Evolutionary conservation across 2,329 filamentous ascomycete species (phyloP).

Genomic region (Fusarium bactridioides): DNA sequence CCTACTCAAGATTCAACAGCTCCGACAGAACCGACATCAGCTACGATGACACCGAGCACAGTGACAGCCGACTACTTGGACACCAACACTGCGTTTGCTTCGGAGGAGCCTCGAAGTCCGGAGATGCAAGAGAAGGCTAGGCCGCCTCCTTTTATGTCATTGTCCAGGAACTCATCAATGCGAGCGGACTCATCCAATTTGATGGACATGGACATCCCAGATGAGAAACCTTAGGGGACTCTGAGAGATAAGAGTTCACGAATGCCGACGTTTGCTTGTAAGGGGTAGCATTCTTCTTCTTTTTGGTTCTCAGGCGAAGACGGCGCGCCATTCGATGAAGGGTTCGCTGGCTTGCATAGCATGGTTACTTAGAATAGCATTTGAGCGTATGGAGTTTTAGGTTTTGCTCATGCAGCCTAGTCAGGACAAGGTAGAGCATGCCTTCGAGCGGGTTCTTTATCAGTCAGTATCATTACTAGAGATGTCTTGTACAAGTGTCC

Average conservation of each 20-base stretch:
- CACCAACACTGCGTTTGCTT: neutral
- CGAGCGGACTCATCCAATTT: conserved; percentile 34
- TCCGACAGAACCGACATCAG: conserved; percentile 36
- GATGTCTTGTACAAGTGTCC: neutral
- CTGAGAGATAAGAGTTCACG: neutral
- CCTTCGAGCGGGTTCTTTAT: neutral
- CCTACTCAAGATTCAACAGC: conserved; percentile 16
- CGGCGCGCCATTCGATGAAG: neutral
- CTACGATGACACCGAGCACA: conserved; percentile 39
- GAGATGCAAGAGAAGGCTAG: conserved; percentile 56
- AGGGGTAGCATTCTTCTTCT: neutral
- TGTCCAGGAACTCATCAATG: conserved; percentile 28
- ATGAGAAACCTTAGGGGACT: conserved; percentile 26
- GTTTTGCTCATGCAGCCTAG: neutral
- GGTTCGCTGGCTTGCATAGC: neutral
- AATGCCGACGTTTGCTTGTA: neutral
- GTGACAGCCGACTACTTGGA: conserved; percentile 34
- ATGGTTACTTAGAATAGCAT: conserved; percentile 20
- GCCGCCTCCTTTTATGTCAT: conserved; percentile 40
- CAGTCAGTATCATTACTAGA: neutral
- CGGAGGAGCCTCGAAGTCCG: conserved; percentile 44
- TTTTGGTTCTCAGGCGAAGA: neutral
- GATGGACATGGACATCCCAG: conserved; percentile 51
- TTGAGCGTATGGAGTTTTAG: conserved; percentile 24
- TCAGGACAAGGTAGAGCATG: neutral